Base-by-base conservation (phyloP, 768 basidiomycete species). In the Kwoniella newhampshirensis region DNA sequence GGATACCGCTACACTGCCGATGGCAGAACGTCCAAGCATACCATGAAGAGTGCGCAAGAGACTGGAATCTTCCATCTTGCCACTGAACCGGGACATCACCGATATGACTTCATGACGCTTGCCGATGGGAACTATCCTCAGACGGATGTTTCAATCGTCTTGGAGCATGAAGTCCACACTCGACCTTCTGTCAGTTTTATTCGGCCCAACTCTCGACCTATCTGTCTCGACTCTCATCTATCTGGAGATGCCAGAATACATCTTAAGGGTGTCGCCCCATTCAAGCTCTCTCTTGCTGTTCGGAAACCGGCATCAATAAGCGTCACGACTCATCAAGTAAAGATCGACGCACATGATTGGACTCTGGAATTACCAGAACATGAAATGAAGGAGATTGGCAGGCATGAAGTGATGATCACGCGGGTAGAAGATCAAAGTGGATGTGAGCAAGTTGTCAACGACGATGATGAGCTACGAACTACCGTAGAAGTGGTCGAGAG, bases 401-500 rank as follows among this genome's bases (percentile, higher is more conserved):
- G 87, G 4, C 87, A 97, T 71, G 80, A 86, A 43, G 79, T 98
- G 41, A 82, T 81, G 28, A 86, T 99, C 58, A 86, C 89, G 42
- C 84, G 84, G 0, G 81, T 98, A 11, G 78, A 80, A 12, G 96
- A 99, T 77, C 82, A 87, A 15, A 89, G 87, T 4, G 84, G 81
- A 28, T 98, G 96, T 76, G 86, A 85, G 5, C 62, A 60, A 48
- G 86, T 90, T 54, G 82, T 84, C 13, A 79, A 82, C 32, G 79
- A 87, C 13, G 84, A 88, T 58, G 84, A 74, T 44, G 51, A 44
- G 32, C 44, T 72, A 26, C 57, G 54, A 23, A 59, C 63, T n/a
- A 55, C 54, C 18, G 83, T 92, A 12, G 91, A 97, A 64, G 91
- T 98, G n/a, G 89, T 91, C 2, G 96, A 99, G 77, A 90, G 90